Conservation (phyloP, 2,329 filamentous ascomycete species). For the Didymella keratinophila region DNA sequence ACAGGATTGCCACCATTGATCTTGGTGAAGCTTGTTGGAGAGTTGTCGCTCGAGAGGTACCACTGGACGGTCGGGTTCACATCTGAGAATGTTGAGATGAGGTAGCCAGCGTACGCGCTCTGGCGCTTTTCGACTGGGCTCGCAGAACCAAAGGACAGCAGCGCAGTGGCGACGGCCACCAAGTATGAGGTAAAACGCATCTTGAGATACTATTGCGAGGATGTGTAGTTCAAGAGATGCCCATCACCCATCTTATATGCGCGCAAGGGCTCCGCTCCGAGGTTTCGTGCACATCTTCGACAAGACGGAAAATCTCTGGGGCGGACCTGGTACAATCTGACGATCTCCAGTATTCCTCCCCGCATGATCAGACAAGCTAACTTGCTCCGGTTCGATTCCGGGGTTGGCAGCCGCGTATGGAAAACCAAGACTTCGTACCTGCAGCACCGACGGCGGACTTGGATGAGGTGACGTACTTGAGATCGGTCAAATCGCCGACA, state of each 20-base stretch:
- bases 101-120: slow-evolving; percentile 14
- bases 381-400: neutral
- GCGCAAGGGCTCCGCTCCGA: neutral
- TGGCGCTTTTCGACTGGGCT: slow-evolving; percentile 1
- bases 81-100: slow-evolving; percentile 22
- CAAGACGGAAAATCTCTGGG: neutral
- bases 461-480: neutral
- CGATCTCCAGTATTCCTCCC: slow-evolving; percentile 1
- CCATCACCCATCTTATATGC: neutral
- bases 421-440: slow-evolving; percentile 3
- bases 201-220: neutral
- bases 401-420: neutral
- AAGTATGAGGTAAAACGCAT: slow-evolving; percentile 5
- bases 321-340: neutral
- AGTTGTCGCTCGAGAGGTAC: slow-evolving; percentile 19
- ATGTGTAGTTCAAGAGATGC: neutral
- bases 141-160: slow-evolving; percentile 1
- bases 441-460: neutral
- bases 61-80: slow-evolving; percentile 17
- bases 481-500: slow-evolving; percentile 10
- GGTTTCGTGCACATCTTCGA: neutral
- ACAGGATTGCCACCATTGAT: slow-evolving; percentile 21
- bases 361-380: neutral
- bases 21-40: slow-evolving; percentile 18
- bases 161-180: neutral